Evolutionary conservation across 2,329 filamentous ascomycete species (phyloP).

Genomic region (Elsinoe arachidis): DNA sequence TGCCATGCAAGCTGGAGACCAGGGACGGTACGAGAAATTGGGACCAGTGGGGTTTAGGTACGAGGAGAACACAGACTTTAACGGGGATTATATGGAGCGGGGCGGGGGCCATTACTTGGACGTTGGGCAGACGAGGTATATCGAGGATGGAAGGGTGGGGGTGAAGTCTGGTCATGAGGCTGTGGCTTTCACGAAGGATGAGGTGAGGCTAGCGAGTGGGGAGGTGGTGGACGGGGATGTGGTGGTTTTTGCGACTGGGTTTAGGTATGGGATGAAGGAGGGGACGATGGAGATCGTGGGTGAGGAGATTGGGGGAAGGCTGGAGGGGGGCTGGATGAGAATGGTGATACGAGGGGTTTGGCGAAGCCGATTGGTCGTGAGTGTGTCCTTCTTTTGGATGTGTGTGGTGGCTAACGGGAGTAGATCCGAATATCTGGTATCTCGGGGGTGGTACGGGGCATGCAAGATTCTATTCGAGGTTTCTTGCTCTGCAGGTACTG

Average conservation of each 20-base stretch:
- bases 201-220: constrained; percentile 37
- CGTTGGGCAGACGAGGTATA: constrained; percentile 28
- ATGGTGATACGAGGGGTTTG: constrained; percentile 40
- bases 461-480: constrained; percentile 40
- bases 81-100: constrained; percentile 30
- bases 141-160: constrained; percentile 30
- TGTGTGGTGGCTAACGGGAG: background rate
- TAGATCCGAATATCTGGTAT: constrained; percentile 36
- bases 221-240: constrained; percentile 36
- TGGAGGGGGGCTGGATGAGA: constrained; percentile 38
- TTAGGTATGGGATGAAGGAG: constrained; percentile 35
- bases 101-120: constrained; percentile 37
- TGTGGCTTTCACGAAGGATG: constrained; percentile 30
- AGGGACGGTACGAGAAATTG: constrained; percentile 29
- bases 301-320: constrained; percentile 28
- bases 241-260: constrained; percentile 41
- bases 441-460: constrained; percentile 36
- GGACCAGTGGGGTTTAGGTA: constrained; percentile 31
- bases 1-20: constrained; percentile 24
- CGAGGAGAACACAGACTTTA: constrained; percentile 25
- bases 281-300: constrained; percentile 34
- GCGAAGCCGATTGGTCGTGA: constrained; percentile 32
- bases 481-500: constrained; percentile 41
- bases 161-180: constrained; percentile 34
- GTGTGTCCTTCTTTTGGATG: constrained; percentile 15